Base-by-base conservation (phyloP, 768 basidiomycete species). In the Pisolithus microcarpus region DNA sequence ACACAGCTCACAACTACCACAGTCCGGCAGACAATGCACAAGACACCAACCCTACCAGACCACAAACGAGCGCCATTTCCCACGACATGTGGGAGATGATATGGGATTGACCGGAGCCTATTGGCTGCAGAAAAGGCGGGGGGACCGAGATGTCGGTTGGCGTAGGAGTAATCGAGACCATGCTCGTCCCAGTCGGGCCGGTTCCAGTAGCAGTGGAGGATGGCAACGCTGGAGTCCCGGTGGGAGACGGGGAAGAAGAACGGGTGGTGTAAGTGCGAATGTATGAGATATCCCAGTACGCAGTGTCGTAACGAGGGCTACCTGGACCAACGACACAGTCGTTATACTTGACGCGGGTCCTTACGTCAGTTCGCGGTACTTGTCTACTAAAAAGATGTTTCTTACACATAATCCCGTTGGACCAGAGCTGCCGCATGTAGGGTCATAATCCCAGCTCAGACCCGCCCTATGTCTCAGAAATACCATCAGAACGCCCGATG, bases 281-380 rank as follows among this genome's bases (percentile, higher is more conserved):
- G 55, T 81, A 81, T 48, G 74, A 72, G 59, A 88, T 72, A 64
- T 87, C 84, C 57, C 86, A 89, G 65, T 78, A 84, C 1, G 81
- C 80, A 13, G 72, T 56, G 64, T 78, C 78, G 63, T 74, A 82
- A 48, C 73, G 73, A n/a, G 75, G 75, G 49, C 74, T 72, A 13
- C 79, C 79, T 7, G 75, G 65, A 11, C 80, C 78, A 5, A 76
- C 71, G 21, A 84, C 81, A 58, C 75, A 75, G 60, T 78, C 75
- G 19, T 73, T 68, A 61, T 82, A 80, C 70, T 77, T 59, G 8
- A 42, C 11, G 7, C 23, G 34, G 4, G 37, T 15, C 13, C 19
- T 36, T 56, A 23, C 49, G 30, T 48, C 42, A 34, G 31, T 10
- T 5, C 1, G n/a, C 11, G 10, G 21, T 36, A 43, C 16, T 26